Base-by-base conservation (phyloP, 805 yeast species). In the Yarrowia bubula region DNA sequence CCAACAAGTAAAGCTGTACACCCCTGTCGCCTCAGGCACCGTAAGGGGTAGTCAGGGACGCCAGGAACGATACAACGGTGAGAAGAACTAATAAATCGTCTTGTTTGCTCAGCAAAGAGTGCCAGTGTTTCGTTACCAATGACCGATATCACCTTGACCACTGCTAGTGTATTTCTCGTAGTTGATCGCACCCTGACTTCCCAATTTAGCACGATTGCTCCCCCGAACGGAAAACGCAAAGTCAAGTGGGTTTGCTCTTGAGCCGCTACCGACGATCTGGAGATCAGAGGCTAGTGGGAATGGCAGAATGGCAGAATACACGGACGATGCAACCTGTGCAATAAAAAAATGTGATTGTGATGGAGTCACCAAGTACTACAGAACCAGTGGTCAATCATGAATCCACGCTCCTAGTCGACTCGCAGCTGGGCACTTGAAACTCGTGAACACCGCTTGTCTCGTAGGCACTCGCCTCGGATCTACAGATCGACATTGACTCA, bases 151-250 rank as follows among this genome's bases (percentile, higher is more conserved):
- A 22, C 28, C 28, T 22, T 22, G 3, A 22, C 28, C 28, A 22
- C 28, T 22, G 28, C 28, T 22, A 22, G n/a, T n/a, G n/a, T n/a
- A n/a, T n/a, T n/a, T n/a, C n/a, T n/a, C n/a, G n/a, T n/a, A n/a
- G n/a, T n/a, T n/a, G 28, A 22, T 22, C 28, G 28, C 28, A 22
- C 28, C 28, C 28, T 22, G 28, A 22, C 5, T 35, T 48, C 58
- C 58, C 43, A 37, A 51, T 37, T 51, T 22, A 51, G 58, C 7
- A 37, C 58, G 58, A 51, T 51, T 51, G 58, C 58, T 51, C 58
- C 43, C n/a, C 33, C 58, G 58, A 51, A 51, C 31, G 55, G 55
- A 48, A 35, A 48, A 15, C 39, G 10, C 9, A 33, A 33, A 33
- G 8, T 4, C 3, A 9, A 15, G 10, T 13, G 41, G 8, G 41